Evolutionary conservation across 768 basidiomycete genomes (phyloP), one percentile per base, ranked within the genome.

Genomic region (Lentinula detonsa): DNA sequence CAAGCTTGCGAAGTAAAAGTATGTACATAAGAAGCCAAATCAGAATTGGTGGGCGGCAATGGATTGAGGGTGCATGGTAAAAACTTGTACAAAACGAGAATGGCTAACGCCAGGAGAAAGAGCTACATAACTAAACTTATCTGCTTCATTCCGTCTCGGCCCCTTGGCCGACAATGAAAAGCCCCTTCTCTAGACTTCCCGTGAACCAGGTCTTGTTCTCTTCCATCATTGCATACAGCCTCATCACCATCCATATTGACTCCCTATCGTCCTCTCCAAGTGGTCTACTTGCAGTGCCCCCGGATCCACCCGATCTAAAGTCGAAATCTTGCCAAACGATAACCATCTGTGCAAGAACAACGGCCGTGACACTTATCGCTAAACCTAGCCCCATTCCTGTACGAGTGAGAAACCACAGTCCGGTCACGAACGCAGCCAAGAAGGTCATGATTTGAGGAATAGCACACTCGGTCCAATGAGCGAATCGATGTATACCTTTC

Each of bases 401-500:
- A 6, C 40, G 1, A 45, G 55, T 21, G 10, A 56, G 40, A 45
- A 7, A 21, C 69, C 73, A 78, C 48, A 69, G 54, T 18, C 75
- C 10, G 7, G 69, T 48, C 3, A 62, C 66, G 13, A 78, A 43
- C n/a, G 68, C 68, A 1, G 68, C 67, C 3, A 76, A 33, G 59
- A 81, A 81, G 31, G 73, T 71, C 46, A 70, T 65, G 35, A 77
- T 60, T 59, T 78, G 74, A n/a, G 75, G 71, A 53, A 72, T 66
- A 1, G 73, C 75, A 58, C 71, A 70, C 40, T 76, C 71, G 4
- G 74, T 72, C 74, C 74, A 79, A 61, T 78, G 72, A 4, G 75
- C 74, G 63, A 75, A 79, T 39, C 77, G 75, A 37, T 67, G 72
- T 35, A 81, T 77, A 8, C 72, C 73, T 34, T 48, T 55, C 13